Conservation (phyloP, 2,329 filamentous ascomycete species). For the Stromatinia cepivora region DNA sequence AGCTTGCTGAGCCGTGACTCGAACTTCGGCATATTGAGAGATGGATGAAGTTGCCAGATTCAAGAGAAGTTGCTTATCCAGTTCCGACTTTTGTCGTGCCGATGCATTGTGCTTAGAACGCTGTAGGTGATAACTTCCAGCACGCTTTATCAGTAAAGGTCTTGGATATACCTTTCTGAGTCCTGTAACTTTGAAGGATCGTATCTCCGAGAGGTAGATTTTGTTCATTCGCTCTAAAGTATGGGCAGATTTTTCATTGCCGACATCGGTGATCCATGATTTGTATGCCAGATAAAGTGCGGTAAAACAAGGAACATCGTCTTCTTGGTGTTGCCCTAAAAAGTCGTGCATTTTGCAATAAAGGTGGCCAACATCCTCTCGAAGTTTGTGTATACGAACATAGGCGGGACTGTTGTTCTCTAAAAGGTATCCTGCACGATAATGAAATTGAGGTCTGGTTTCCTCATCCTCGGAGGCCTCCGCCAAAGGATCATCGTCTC, state of each 20-base stretch:
- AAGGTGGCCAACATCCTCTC: slow-evolving; percentile 76
- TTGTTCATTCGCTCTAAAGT: slow-evolving; percentile 84
- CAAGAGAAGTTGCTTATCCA: slow-evolving; percentile 81
- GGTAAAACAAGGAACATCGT: slow-evolving; percentile 95
- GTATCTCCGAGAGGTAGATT: slow-evolving; percentile 81
- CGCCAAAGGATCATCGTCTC: slow-evolving; percentile 56
- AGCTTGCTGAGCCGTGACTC: slow-evolving; percentile 88
- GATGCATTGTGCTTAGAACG: slow-evolving; percentile 92
- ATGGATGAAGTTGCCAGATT: slow-evolving; percentile 89
- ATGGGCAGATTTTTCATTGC: slow-evolving; percentile 92
- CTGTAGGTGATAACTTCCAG: slow-evolving; percentile 91
- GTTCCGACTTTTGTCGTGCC: slow-evolving; percentile 81
- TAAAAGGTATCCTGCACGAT: slow-evolving; percentile 84
- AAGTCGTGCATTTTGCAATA: slow-evolving; percentile 85
- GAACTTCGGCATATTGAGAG: slow-evolving; percentile 91
- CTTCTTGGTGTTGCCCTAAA: slow-evolving; percentile 79
- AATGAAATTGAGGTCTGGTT: slow-evolving; percentile 81
- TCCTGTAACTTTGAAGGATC: slow-evolving; percentile 92
- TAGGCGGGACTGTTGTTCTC: slow-evolving; percentile 65
- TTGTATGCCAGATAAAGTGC: slow-evolving; percentile 88
- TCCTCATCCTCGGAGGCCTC: slow-evolving; percentile 76
- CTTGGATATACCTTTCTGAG: slow-evolving; percentile 89
- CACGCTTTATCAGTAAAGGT: slow-evolving; percentile 86
- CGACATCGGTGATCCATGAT: slow-evolving; percentile 97
- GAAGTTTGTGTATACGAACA: slow-evolving; percentile 73